Percentiles rank a stretch among this genome's conserved stretches.
Conservation (phyloP, 345 rosid genomes). For the Leavenworthia alabamica region DNA sequence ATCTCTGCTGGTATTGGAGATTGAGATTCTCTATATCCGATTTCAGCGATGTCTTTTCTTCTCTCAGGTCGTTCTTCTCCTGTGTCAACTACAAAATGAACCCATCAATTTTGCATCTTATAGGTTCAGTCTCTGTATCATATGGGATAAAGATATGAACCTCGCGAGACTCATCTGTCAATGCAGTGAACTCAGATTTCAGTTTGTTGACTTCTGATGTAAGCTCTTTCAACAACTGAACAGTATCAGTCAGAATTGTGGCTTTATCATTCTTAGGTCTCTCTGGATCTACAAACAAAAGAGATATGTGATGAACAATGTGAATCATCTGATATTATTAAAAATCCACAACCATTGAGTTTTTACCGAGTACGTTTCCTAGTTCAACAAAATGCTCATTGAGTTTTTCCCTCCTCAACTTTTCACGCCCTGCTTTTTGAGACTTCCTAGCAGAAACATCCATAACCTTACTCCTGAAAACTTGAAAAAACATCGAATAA, state of each 20-base stretch:
- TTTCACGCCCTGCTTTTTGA: slow-evolving; percentile 91
- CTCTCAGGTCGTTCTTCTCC: slow-evolving; percentile 85
- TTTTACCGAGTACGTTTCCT: slow-evolving; percentile 68
- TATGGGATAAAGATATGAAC: slow-evolving; percentile 30
- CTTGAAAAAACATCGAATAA: neutral
- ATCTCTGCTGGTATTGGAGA: slow-evolving; percentile 68
- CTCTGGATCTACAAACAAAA: slow-evolving; percentile 57
- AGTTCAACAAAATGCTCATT: slow-evolving; percentile 78
- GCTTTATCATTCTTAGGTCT: slow-evolving; percentile 90
- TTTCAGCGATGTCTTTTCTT: slow-evolving; percentile 74
- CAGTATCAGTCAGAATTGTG: slow-evolving; percentile 65
- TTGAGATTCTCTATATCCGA: slow-evolving; percentile 69
- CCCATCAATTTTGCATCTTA: neutral
- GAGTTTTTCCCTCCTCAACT: slow-evolving; percentile 80
- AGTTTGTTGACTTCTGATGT: slow-evolving; percentile 71
- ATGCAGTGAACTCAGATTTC: slow-evolving; percentile 53
- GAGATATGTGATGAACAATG: neutral
- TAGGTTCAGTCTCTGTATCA: neutral
- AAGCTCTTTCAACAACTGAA: slow-evolving; percentile 79
- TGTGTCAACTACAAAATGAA: slow-evolving; percentile 74
- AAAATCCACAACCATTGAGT: neutral
- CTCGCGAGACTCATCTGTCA: slow-evolving; percentile 86
- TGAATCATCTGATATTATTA: neutral
- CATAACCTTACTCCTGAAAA: slow-evolving; percentile 26
- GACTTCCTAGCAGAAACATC: slow-evolving; percentile 52